A percentile compares a stretch with the other conserved stretches of the same genome.
Evolutionary conservation across 306 rosid genomes (phyloP).

Genomic region (Ochetophila trinervis): DNA sequence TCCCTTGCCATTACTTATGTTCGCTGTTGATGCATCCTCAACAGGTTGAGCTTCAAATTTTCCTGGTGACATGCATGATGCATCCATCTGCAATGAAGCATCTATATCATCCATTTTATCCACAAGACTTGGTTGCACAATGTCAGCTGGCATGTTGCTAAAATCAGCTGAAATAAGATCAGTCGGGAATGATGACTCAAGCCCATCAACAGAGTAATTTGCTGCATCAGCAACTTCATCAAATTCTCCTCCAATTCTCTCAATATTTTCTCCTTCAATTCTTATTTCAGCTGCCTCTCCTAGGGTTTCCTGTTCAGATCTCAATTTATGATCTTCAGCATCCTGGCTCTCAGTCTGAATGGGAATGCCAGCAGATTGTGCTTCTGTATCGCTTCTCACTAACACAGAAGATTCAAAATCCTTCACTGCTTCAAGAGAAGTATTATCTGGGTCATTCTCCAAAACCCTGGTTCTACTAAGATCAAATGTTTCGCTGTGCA

Average conservation of each 20-base stretch:
- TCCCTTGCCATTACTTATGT: constrained; percentile 30
- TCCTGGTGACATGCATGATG: constrained; percentile 37
- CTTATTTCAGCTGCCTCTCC: constrained; percentile 39
- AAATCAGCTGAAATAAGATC: constrained; percentile 36
- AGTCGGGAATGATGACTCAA: constrained; percentile 33
- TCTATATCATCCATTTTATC: constrained; percentile 44
- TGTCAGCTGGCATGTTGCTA: constrained; percentile 26
- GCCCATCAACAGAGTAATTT: constrained; percentile 38
- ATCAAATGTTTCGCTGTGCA: constrained; percentile 59
- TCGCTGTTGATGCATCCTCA: constrained; percentile 30
- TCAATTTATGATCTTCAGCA: constrained; percentile 34
- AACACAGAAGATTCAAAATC: constrained; percentile 42
- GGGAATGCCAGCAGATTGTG: constrained; percentile 34
- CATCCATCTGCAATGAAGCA: constrained; percentile 42
- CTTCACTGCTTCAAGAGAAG: constrained; percentile 42
- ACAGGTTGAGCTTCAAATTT: constrained; percentile 41
- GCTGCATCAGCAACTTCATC: constrained; percentile 38
- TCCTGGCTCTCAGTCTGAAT: constrained; percentile 34
- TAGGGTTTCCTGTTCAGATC: constrained; percentile 37
- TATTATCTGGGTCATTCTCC: constrained; percentile 37
- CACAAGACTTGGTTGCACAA: constrained; percentile 22
- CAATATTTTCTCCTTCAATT: constrained; percentile 30
- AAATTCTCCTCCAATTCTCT: constrained; percentile 36
- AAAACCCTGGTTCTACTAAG: constrained; percentile 48
- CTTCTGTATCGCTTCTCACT: constrained; percentile 44